Evolutionary conservation across 495 filamentous ascomycete species (phyloP).

Genomic region (Penicillium fimorum): DNA sequence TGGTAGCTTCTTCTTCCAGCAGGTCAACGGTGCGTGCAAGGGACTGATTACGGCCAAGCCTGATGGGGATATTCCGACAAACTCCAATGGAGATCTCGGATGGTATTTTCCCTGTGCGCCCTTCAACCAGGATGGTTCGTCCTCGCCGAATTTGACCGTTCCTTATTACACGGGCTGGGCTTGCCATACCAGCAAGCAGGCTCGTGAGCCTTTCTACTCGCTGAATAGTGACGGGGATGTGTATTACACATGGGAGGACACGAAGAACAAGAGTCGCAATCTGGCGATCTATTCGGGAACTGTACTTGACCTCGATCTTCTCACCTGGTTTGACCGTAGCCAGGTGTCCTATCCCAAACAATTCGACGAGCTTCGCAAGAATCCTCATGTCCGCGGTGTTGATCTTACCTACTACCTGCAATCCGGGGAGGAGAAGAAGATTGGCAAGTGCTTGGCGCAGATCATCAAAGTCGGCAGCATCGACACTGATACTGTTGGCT

Average conservation of each 20-base stretch:
- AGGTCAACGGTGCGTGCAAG: conserved; percentile 98
- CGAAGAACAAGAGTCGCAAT: conserved; percentile 84
- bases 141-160: conserved; percentile 67
- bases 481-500: conserved; percentile 94
- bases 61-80: conserved; percentile 75
- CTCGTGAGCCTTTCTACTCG: conserved; percentile 72
- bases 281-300: conserved; percentile 90
- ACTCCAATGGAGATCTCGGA: conserved; percentile 69
- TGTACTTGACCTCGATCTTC: conserved; percentile 87
- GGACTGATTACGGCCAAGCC: conserved; percentile 71
- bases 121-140: conserved; percentile 93
- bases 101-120: conserved; percentile 97
- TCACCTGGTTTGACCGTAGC: conserved; percentile 83
- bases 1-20: conserved; percentile 96
- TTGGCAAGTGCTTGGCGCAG: conserved; percentile 82
- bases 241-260: conserved; percentile 94
- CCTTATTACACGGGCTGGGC: conserved; percentile 77
- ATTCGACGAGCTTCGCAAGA: conserved; percentile 78
- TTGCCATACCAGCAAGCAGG: conserved; percentile 75
- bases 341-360: conserved; percentile 76
- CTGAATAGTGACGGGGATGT: conserved; percentile 66
- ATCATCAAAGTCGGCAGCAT: conserved; percentile 95
- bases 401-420: conserved; percentile 90
- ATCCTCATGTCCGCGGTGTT: conserved; percentile 74
- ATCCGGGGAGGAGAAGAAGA: conserved; percentile 67